Evolutionary conservation across 768 basidiomycete genomes (phyloP).

Genomic region (Flagelloscypha sp.): DNA sequence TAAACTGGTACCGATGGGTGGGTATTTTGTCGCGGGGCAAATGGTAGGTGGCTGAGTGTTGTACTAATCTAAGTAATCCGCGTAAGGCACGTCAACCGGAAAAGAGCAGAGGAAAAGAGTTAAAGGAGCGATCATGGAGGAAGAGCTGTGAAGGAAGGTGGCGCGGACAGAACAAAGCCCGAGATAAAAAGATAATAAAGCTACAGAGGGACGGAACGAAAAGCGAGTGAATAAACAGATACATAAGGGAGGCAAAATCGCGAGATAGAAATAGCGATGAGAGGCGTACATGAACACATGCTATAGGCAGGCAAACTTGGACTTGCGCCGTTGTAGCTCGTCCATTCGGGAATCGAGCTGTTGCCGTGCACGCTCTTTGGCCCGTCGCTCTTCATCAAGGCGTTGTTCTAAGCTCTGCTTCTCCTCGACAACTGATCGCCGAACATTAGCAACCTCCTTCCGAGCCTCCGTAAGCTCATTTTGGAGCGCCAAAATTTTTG

Average conservation of each 20-base stretch:
- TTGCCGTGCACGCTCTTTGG: conserved; percentile 82
- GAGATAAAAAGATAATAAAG: no score
- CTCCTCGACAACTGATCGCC: conserved; percentile 78
- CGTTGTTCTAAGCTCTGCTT: conserved; percentile 79
- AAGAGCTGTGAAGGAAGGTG: conserved; percentile 23
- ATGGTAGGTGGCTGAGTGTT: no score
- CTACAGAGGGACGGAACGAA: neutral
- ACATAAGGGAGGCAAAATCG: no score
- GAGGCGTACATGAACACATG: conserved; percentile 17
- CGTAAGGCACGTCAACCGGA: no score
- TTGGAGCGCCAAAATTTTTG: conserved; percentile 59
- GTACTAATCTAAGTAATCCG: no score
- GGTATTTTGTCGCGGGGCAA: no score
- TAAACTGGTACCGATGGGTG: no score
- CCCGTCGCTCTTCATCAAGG: conserved; percentile 78
- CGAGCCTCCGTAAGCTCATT: conserved; percentile 71
- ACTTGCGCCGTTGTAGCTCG: conserved; percentile 76
- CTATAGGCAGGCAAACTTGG: conserved; percentile 88
- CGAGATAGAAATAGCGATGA: conserved; percentile 8
- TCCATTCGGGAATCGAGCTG: conserved; percentile 87
- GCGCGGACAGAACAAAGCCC: conserved; percentile 1
- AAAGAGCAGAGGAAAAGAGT: no score
- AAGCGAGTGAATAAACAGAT: neutral
- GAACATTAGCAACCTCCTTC: conserved; percentile 68
- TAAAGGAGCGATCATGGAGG: no score